Base-by-base conservation (phyloP, 768 basidiomycete genomes). In the Dacryopinax spathularia region DNA sequence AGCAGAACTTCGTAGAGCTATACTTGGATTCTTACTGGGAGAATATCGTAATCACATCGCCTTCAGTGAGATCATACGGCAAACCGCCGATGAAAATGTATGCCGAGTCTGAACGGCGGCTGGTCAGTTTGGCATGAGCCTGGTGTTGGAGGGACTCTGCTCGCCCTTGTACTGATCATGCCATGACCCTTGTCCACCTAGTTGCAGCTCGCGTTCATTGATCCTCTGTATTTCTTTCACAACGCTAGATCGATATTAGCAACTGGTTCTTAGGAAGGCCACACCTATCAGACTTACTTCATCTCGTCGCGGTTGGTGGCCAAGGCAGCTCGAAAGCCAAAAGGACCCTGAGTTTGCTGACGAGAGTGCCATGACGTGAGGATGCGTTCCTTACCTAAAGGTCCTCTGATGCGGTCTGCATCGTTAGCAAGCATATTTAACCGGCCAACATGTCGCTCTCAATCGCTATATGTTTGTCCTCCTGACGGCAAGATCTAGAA, bases 31-130 rank as follows among this genome's bases (percentile, higher is more conserved):
- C 90, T 73, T 70, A 96, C 93, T 99, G 96, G 18, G 95, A 98
- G 76, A 97, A 95, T 64, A 98, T 92, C 16, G 92, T 85, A 68
- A 98, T 88, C 18, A 99, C 91, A 72, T 99, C 96, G 63, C 96
- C 96, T 75, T 99, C 96, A 1, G 96, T 96, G 59, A 98, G 78
- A 68, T 93, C 92, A 69, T 80, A 83, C 66, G 87, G 80, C 33
- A 99, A 80, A 20, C 95, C 94, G 41, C 96, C 94, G 63, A 91
- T 79, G 73, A 92, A 96, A 68, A 99, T 79, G 75, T 98, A 96
- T 16, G 96, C 96, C 48, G 93, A 96, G 74, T 97, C 94, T 86
- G 65, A 33, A 12, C 34, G 60, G 41, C 64, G 66, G 33, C 67
- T 34, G 44, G 66, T 67, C 64, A 20, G 10, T 37, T 61, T 33